Conservation (phyloP, 305 asterid genomes). For the Withania somnifera region DNA sequence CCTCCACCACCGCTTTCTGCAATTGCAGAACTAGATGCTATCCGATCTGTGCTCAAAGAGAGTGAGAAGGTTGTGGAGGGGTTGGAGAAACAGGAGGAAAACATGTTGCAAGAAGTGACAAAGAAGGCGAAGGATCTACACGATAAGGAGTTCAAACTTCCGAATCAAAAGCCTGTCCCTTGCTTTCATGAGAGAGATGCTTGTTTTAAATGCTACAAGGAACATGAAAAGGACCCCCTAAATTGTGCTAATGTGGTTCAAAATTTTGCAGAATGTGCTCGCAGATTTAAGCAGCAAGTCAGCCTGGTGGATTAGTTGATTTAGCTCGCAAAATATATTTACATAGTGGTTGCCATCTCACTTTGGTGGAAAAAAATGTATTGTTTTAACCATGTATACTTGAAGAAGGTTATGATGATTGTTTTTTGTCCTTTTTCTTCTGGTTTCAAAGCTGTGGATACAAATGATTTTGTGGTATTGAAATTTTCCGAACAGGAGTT, state of each 20-base stretch:
- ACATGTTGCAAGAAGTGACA: constrained; percentile 71
- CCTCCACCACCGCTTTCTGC: constrained; percentile 36
- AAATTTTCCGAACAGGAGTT: neutral
- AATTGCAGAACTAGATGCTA: constrained; percentile 50
- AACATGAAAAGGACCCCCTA: constrained; percentile 52
- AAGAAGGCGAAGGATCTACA: constrained; percentile 85
- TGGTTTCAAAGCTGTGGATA: neutral
- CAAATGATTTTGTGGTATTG: neutral
- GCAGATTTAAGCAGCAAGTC: constrained; percentile 50
- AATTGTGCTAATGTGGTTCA: constrained; percentile 59
- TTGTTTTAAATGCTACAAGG: constrained; percentile 71
- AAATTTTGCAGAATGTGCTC: constrained; percentile 65
- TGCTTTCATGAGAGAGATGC: constrained; percentile 62
- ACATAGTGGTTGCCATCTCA: neutral
- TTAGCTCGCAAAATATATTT: neutral
- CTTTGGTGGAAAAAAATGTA: neutral
- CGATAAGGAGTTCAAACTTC: constrained; percentile 87
- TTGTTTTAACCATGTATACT: constrained; percentile 1
- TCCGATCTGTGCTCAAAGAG: constrained; percentile 54
- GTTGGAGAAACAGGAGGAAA: constrained; percentile 71
- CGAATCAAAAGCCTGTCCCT: constrained; percentile 53
- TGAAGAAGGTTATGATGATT: neutral
- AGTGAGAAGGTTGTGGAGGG: constrained; percentile 66
- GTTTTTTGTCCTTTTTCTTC: neutral
- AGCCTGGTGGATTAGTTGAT: constrained; percentile 22